A percentile compares a stretch with the other conserved stretches of the same genome.
These are phyloP conservation scores for Raphidocelis subcapitata DNA, from an alignment of 139 green algal species.

Conservation along the genomic window DNA sequence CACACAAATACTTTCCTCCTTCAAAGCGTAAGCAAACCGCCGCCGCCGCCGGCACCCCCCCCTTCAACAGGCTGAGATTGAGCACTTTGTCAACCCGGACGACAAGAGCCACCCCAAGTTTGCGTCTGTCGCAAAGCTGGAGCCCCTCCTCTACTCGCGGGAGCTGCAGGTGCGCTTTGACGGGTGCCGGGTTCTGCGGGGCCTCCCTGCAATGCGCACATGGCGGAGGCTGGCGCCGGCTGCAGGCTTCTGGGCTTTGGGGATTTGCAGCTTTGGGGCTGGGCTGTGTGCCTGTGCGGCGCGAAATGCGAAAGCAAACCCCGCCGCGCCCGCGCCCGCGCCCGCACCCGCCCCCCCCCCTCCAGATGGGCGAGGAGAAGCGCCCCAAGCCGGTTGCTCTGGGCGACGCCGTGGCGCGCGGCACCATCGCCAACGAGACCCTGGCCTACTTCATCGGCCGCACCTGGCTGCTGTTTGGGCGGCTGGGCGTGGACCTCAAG, in stretches of 20 bases:
- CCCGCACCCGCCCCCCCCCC: neutral
- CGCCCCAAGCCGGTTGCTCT: conserved; percentile 74
- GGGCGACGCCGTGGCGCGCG: conserved; percentile 79
- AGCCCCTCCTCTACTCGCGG: conserved; percentile 90
- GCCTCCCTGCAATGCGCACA: conserved; percentile 3
- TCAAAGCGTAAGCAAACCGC: neutral
- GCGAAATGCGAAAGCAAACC: too few species aligned
- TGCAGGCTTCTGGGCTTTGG: too few species aligned
- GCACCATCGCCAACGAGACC: conserved; percentile 98
- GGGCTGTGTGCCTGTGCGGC: too few species aligned
- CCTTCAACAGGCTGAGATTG: conserved; percentile 87
- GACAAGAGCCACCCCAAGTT: conserved; percentile 97
- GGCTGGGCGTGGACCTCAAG: conserved; percentile 79
- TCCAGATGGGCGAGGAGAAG: conserved; percentile 90
- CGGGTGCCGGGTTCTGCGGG: too few species aligned
- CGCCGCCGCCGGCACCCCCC: neutral
- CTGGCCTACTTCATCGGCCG: conserved; percentile 99
- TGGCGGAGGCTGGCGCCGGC: neutral
- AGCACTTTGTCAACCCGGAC: conserved; percentile 97
- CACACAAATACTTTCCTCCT: too few species aligned
- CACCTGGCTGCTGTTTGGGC: conserved; percentile 92
- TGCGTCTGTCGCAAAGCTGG: conserved; percentile 65
- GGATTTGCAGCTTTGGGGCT: too few species aligned
- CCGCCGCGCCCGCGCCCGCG: too few species aligned
- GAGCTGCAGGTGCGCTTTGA: conserved; percentile 65